phyloP scores from a whole-genome alignment of 140 eudicot species.

The Oenanthe javanica region DNA sequence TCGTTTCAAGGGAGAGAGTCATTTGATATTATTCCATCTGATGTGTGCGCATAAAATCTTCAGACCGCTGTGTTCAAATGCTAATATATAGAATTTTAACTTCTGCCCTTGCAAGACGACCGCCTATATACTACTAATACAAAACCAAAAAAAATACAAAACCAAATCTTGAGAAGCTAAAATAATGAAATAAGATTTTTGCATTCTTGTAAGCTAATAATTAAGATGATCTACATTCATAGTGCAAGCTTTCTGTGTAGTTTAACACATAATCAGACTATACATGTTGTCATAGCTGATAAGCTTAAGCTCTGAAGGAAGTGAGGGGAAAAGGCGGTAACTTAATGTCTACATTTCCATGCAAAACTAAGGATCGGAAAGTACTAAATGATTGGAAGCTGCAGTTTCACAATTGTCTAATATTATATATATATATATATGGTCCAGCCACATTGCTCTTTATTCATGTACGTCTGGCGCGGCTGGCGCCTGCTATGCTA shows the following conservation, averaged over 20 bases:
- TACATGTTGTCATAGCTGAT: too few relatives aligned
- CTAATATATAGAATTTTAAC: too few relatives aligned
- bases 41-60: background rate
- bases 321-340: background rate
- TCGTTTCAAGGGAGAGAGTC: background rate
- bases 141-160: too few relatives aligned
- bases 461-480: background rate
- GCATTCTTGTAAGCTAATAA: too few relatives aligned
- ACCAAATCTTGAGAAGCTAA: too few relatives aligned
- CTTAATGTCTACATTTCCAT: background rate
- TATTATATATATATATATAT: background rate
- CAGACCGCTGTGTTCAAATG: too few relatives aligned
- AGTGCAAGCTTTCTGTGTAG: background rate
- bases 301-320: too few relatives aligned
- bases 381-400: background rate
- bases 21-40: background rate
- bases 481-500: background rate
- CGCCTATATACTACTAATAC: too few relatives aligned
- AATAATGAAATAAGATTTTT: too few relatives aligned
- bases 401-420: background rate
- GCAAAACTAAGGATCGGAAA: background rate
- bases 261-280: too few relatives aligned
- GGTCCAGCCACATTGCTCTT: conserved; percentile 1
- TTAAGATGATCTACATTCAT: too few relatives aligned
- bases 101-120: too few relatives aligned